Conservation (phyloP, 2,329 filamentous ascomycete species). For the Mycosphaerella sp. region DNA sequence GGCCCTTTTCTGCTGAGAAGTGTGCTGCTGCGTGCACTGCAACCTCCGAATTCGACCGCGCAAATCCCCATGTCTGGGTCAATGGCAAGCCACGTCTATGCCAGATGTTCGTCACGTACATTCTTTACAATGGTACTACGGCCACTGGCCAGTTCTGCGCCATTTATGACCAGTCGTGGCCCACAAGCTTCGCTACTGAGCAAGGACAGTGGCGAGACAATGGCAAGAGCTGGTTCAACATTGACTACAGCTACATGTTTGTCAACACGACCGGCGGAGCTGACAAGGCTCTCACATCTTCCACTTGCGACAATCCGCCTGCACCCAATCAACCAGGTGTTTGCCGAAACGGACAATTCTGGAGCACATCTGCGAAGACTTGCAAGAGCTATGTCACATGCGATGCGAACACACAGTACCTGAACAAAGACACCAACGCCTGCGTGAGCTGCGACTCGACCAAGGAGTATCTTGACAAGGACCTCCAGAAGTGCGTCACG, state of each 20-base stretch:
- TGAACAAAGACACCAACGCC: not conserved
- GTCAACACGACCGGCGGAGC: constrained; percentile 12
- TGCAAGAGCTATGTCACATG: not conserved
- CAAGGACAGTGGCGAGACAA: not conserved
- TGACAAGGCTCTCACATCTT: constrained; percentile 1
- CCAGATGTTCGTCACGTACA: not conserved
- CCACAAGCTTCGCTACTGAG: not conserved
- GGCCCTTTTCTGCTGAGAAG: not conserved
- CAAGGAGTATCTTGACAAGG: not conserved
- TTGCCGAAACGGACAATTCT: not conserved
- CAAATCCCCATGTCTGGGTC: not conserved
- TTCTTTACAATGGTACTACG: not conserved
- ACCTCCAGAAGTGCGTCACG: not conserved
- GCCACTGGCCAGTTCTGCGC: not conserved
- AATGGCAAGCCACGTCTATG: not conserved
- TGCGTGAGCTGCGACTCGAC: not conserved
- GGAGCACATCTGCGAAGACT: not conserved
- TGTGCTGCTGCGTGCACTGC: not conserved
- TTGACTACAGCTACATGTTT: constrained; percentile 16
- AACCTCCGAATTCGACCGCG: not conserved
- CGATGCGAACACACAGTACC: not conserved
- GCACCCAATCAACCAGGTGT: not conserved
- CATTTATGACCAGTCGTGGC: not conserved
- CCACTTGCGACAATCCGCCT: constrained; percentile 4
- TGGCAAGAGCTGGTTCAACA: constrained; percentile 1